Evolutionary conservation across 768 basidiomycete species (phyloP), one percentile per base, ranked within the genome.

Genomic region (Phaffia tasmanica): DNA sequence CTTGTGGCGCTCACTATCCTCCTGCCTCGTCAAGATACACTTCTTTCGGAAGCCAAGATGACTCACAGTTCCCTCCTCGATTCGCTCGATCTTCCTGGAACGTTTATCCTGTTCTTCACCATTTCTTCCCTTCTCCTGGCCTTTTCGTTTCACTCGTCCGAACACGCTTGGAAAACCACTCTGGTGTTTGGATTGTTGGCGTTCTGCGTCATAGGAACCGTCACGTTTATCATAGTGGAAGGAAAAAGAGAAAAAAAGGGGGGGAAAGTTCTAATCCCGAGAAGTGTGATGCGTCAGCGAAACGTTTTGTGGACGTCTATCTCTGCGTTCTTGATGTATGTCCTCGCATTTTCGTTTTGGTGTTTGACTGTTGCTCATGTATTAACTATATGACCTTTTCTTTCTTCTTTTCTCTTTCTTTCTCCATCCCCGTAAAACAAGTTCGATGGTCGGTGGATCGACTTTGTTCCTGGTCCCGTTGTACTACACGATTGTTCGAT

Each of bases 401-500:
- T 9, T 35, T 2, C 7, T n/a, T 21, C 3, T 23, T 19, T n/a
- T 42, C 16, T 8, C 27, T 42, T n/a, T 47, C 9, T 64, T 42
- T 32, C 29, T n/a, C n/a, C 16, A 18, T 62, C 35, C 23, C 60
- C 8, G 35, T 62, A 18, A 21, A 35, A 47, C 4, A 47, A 21
- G 29, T 35, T 29, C 32, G 7, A 18, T 18, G 19, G 14, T 11
- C n/a, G n/a, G n/a, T n/a, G n/a, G n/a, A n/a, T n/a, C n/a, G n/a
- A n/a, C n/a, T 54, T 35, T 19, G 15, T 15, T 16, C 21, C n/a
- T 25, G 42, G 57, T 47, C 30, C 67, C 67, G 3, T 57, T 68
- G 19, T 68, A 62, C 55, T 68, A 51, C 62, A 57, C 61, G 21
- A 25, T 68, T 51, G 67, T 68, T 19, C 56, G 62, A 9, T 58